Base-by-base conservation (phyloP, 768 basidiomycete genomes). In the Boletus sp. region DNA sequence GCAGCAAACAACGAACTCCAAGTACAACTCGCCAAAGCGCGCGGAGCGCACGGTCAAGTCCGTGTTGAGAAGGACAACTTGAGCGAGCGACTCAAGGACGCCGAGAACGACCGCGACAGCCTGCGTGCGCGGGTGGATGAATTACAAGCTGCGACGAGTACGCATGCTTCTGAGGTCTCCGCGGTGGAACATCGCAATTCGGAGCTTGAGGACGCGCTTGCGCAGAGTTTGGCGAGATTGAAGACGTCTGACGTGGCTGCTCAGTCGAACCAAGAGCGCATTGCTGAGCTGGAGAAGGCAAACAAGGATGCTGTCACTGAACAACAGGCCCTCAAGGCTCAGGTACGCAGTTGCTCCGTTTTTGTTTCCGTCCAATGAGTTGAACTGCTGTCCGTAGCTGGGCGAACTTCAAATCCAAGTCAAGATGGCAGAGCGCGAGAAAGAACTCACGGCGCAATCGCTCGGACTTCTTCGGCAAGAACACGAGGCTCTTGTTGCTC, bases 31-130 rank as follows among this genome's bases (percentile, higher is more conserved):
- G 81, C 84, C 12, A 90, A 90, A 72, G 87, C 91, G 49, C 86
- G 89, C 52, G 83, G 84, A 20, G 83, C 85, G 14, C 86, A 90
- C 63, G 89, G 90, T 1, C 86, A 89, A 66, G 80, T 88, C 6
- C 84, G 89, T 15, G 89, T 89, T 14, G 91, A 94, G 76, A 94
- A 92, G 73, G 91, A 92, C 48, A 74, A 82, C 37, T 68, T 91
- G 46, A 72, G 65, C 20, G 88, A 91, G 60, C 87, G 88, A 59
- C 72, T 90, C 32, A 73, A 69, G 24, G 75, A 75, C 24, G 76
- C 77, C 0, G 90, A 92, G 67, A 75, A 69, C 30, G 90, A 92
- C 52, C 83, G 89, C 20, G 87, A 92, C 20, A 72, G 73, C 5
- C 68, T 90, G 44, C 80, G 80, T 41, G 60, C 66, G 3, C 83